Base-by-base conservation (phyloP, 768 basidiomycete genomes). In the Lentinula boryana region DNA sequence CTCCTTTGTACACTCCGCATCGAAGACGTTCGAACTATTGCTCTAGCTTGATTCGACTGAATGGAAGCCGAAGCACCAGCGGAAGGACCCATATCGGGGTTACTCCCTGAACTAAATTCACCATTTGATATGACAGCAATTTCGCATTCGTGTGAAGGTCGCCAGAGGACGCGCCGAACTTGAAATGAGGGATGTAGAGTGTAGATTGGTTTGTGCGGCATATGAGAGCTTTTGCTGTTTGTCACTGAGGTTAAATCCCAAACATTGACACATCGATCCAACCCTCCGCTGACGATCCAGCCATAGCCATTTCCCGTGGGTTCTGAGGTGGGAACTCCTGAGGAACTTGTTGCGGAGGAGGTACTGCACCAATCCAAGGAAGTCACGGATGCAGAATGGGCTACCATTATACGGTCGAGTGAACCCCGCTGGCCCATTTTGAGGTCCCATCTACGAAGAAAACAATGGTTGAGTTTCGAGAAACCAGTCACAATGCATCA, bases 251-350 rank as follows among this genome's bases (percentile, higher is more conserved):
- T 60, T 57, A 58, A 49, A 15, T 8, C 38, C 65, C 70, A 38
- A 50, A 85, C 89, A 76, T 93, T 92, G 54, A 93, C 90, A 32
- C 80, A 85, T 38, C 85, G 84, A 72, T 94, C 92, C 33, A 93
- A 74, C 0, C 91, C 88, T 12, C 86, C 89, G 57, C 88, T 92
- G 5, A 84, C 86, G 21, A 94, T 78, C 90, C 91, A 94, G 1
- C 89, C 89, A 31, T 80, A 70, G 5, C 78, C 76, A 21, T 65
- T 73, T 5, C 71, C 69, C 3, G 68, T 61, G 40, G 65, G 58
- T 36, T 78, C 75, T 12, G 58, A 64, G 33, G 64, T 63, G 31
- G 40, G 48, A 18, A 56, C n/a, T 0, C 58, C 62, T 6, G 54
- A 23, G 48, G 54, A 65, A 60, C 60, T 56, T 60, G 6, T 68